phyloP scores from a whole-genome alignment of 2,329 filamentous ascomycete genomes.

The Ceratocystis huliohia region DNA sequence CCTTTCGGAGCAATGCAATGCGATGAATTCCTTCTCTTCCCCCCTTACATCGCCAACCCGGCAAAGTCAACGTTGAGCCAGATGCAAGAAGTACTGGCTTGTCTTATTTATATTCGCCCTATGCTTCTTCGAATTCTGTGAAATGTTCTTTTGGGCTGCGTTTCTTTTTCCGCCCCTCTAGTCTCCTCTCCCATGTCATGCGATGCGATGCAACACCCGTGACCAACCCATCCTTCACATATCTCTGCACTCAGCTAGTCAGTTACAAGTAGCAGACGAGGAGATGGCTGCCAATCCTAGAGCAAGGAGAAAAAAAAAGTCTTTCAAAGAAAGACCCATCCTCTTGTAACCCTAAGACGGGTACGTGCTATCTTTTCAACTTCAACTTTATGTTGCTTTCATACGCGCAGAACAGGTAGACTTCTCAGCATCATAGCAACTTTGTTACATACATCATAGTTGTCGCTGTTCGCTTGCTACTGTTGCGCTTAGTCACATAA shows the following conservation, averaged over 20 bases:
- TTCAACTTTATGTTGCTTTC: too few species aligned
- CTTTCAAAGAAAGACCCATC: too few species aligned
- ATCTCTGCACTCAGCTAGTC: too few species aligned
- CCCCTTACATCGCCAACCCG: constrained; percentile 6
- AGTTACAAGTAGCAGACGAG: too few species aligned
- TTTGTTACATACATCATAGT: too few species aligned
- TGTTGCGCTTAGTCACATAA: background rate
- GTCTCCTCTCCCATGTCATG: constrained; percentile 1
- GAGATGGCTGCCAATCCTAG: background rate
- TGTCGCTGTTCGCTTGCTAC: background rate
- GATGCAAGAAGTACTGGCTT: background rate
- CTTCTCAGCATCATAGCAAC: too few species aligned
- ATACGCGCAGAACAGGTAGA: too few species aligned
- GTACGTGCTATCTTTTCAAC: too few species aligned
- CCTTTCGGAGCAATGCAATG: background rate
- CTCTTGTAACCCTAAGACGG: background rate
- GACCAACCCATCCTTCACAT: background rate
- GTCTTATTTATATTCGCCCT: background rate
- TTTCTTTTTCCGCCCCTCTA: background rate
- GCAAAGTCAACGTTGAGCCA: background rate
- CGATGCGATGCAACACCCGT: background rate
- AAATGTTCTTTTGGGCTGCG: background rate
- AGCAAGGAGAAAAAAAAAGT: background rate
- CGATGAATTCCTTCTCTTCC: background rate
- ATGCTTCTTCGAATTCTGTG: background rate